Percentiles rank a stretch among this genome's conserved stretches.
phyloP scores from a whole-genome alignment of 257 asterid species.

The Petrea volubilis region DNA sequence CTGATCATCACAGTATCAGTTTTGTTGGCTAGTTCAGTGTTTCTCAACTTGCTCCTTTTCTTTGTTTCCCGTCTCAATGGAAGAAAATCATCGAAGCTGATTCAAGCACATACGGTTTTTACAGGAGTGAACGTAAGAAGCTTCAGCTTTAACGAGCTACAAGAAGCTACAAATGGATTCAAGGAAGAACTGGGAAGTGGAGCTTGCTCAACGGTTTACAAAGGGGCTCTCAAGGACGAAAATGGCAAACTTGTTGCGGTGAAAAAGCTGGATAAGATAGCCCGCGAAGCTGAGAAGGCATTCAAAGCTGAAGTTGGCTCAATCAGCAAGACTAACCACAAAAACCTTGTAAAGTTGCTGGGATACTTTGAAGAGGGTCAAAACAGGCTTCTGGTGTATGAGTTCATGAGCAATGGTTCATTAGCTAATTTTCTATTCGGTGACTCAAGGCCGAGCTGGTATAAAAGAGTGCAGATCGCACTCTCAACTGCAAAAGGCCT shows the following conservation, averaged over 20 bases:
- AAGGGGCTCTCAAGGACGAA: constrained; percentile 19
- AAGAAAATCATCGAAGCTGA: not conserved
- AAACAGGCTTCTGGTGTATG: constrained; percentile 35
- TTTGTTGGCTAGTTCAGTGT: constrained; percentile 20
- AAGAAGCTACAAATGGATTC: constrained; percentile 25
- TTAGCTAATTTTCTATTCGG: constrained; percentile 31
- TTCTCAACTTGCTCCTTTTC: constrained; percentile 12
- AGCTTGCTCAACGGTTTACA: constrained; percentile 31
- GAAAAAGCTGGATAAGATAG: constrained; percentile 36
- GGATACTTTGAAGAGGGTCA: constrained; percentile 47
- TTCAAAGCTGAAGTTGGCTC: constrained; percentile 36
- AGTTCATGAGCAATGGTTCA: constrained; percentile 41
- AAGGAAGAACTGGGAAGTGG: constrained; percentile 30
- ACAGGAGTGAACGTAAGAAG: constrained; percentile 18
- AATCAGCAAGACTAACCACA: constrained; percentile 50
- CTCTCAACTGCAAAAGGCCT: constrained; percentile 46
- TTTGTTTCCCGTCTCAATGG: not conserved
- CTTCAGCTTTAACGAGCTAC: constrained; percentile 24
- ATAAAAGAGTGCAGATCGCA: constrained; percentile 38
- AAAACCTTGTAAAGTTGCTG: constrained; percentile 43
- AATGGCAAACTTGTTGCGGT: constrained; percentile 28
- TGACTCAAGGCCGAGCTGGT: constrained; percentile 39
- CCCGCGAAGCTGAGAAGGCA: constrained; percentile 34
- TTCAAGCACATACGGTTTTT: not conserved
- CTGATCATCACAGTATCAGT: constrained; percentile 16